Evolutionary conservation across 495 filamentous ascomycete species (phyloP).

Genomic region (Podospora pseudocomata): DNA sequence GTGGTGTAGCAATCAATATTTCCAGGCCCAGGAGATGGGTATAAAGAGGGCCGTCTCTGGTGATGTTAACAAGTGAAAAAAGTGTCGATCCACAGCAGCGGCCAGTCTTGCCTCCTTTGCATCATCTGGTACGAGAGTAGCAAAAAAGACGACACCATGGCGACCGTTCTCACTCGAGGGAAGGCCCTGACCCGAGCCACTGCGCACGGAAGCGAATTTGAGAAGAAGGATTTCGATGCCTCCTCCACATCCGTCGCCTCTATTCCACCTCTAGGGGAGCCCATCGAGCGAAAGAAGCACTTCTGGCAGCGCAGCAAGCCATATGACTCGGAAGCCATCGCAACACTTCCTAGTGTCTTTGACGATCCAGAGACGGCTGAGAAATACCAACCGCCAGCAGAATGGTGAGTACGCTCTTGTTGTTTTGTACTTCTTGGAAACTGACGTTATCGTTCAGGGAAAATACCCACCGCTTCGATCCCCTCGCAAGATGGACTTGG

Average conservation of each 20-base stretch:
- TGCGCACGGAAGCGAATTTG: constrained; percentile 11
- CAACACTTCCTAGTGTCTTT: constrained; percentile 43
- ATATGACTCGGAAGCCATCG: constrained; percentile 53
- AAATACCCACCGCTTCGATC: constrained; percentile 44
- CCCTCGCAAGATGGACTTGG: constrained; percentile 43
- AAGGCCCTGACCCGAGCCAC: constrained; percentile 8
- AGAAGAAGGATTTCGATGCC: constrained; percentile 12
- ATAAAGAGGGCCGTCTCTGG: background rate
- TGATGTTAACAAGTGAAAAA: background rate
- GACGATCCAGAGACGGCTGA: constrained; percentile 39
- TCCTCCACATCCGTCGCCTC: constrained; percentile 22
- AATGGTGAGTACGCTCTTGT: constrained; percentile 32
- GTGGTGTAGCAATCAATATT: background rate
- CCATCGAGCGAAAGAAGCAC: constrained; percentile 40
- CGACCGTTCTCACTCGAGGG: constrained; percentile 22
- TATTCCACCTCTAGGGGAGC: constrained; percentile 37
- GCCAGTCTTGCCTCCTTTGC: background rate
- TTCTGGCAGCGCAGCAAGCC: constrained; percentile 41
- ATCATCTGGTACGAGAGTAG: background rate
- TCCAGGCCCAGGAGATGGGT: background rate
- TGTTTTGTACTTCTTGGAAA: background rate
- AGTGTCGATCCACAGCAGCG: background rate
- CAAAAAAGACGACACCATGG: constrained; percentile 16
- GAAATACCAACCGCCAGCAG: constrained; percentile 35
- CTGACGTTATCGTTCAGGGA: constrained; percentile 32